These are phyloP conservation scores for Entomortierella chlamydospora DNA, from an alignment of 192 early-diverging fungal species.

Conservation along the genomic window DNA sequence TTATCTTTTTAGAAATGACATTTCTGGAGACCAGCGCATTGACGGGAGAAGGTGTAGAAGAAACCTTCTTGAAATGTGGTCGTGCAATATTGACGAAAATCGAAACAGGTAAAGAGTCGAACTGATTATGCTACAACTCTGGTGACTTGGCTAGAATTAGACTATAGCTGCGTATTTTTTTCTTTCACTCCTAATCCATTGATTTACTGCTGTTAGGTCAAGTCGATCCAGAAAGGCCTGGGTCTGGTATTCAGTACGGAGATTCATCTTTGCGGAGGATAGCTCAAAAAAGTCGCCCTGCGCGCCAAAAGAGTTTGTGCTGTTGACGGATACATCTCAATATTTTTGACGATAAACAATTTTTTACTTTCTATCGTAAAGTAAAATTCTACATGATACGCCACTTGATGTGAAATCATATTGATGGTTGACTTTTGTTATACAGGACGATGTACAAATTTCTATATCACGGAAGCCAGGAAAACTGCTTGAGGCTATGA, in stretches of 20 bases:
- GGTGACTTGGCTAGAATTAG: too few relatives aligned
- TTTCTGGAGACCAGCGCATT: conserved; percentile 70
- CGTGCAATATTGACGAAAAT: conserved; percentile 65
- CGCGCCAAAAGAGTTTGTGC: conserved; percentile 58
- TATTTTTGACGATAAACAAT: background rate
- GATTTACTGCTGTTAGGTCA: conserved; percentile 32
- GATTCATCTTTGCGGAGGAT: conserved; percentile 64
- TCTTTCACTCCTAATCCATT: background rate
- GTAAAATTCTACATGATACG: too few relatives aligned
- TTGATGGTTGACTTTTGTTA: too few relatives aligned
- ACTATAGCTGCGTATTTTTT: too few relatives aligned
- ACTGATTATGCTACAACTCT: too few relatives aligned
- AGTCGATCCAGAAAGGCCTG: conserved; percentile 65
- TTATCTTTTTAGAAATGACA: conserved; percentile 60
- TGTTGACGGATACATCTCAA: conserved; percentile 29
- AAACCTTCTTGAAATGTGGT: conserved; percentile 65
- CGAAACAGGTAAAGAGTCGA: conserved; percentile 55
- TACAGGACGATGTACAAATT: too few relatives aligned
- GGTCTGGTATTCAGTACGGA: conserved; percentile 65
- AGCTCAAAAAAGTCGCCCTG: conserved; percentile 60
- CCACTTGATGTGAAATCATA: too few relatives aligned
- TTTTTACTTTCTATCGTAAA: too few relatives aligned
- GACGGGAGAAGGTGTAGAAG: conserved; percentile 69
- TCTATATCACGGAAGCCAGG: conserved; percentile 16
- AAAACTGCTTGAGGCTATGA: background rate